Conservation (phyloP, 116 monocot species). For the Phalaenopsis hybrid region DNA sequence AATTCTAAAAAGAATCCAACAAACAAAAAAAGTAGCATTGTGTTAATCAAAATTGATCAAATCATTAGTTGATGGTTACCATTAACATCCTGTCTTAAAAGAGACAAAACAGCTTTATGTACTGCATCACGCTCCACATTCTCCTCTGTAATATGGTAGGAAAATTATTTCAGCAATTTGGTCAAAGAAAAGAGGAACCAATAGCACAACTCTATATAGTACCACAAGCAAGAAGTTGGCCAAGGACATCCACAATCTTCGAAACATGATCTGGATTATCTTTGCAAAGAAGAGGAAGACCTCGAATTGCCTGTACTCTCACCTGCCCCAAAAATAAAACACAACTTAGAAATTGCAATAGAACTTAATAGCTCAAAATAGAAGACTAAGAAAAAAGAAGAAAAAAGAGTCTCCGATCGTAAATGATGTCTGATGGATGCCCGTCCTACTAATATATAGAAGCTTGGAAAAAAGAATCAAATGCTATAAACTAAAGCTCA, state of each 20-base stretch:
- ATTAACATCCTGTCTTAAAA: slow-evolving; percentile 91
- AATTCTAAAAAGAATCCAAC: too few species aligned
- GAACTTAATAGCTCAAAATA: not conserved
- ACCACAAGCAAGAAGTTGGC: slow-evolving; percentile 51
- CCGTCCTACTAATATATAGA: not conserved
- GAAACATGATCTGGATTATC: slow-evolving; percentile 87
- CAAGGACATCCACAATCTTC: slow-evolving; percentile 91
- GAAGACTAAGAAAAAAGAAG: not conserved
- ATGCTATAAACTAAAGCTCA: not conserved
- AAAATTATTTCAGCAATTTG: not conserved
- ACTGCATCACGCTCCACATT: slow-evolving; percentile 99
- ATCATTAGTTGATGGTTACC: slow-evolving; percentile 32
- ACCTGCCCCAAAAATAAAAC: slow-evolving; percentile 31
- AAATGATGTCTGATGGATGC: not conserved
- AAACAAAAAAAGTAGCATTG: too few species aligned
- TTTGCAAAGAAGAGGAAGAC: slow-evolving; percentile 94
- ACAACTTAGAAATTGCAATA: not conserved
- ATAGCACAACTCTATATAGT: not conserved
- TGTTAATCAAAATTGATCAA: not conserved
- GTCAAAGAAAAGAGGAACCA: not conserved
- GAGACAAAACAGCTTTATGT: slow-evolving; percentile 86
- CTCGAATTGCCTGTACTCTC: slow-evolving; percentile 92
- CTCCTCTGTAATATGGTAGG: slow-evolving; percentile 51
- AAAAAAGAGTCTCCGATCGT: too few species aligned
- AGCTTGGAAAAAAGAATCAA: not conserved